Percentiles rank a stretch among this genome's conserved stretches.
Evolutionary conservation across 2,329 filamentous ascomycete genomes (phyloP).

Genomic region (Cladophialophora chaetospira): DNA sequence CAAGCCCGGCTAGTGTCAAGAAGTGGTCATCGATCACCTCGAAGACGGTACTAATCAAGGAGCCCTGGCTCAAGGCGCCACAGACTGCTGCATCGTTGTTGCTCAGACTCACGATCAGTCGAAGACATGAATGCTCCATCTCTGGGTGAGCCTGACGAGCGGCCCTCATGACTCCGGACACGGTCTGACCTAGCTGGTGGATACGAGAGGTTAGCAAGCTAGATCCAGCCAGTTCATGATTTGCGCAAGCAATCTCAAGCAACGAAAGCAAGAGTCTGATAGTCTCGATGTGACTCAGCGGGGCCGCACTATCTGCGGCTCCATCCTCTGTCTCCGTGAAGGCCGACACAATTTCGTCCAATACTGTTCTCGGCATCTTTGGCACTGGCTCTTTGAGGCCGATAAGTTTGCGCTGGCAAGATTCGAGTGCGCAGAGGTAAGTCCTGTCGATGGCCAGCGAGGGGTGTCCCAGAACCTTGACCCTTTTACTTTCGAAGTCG

Average conservation of each 20-base stretch:
- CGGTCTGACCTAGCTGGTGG: slow-evolving; percentile 17
- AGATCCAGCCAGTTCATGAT: slow-evolving; percentile 7
- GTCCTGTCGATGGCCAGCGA: slow-evolving; percentile 5
- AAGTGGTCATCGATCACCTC: slow-evolving; percentile 38
- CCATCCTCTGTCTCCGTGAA: slow-evolving; percentile 10
- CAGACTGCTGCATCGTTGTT: slow-evolving; percentile 76
- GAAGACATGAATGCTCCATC: slow-evolving; percentile 52
- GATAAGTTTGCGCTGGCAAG: slow-evolving; percentile 25
- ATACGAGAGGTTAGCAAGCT: slow-evolving; percentile 9
- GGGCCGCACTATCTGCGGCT: not conserved
- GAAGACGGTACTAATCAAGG: slow-evolving; percentile 42
- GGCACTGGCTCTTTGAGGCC: slow-evolving; percentile 18
- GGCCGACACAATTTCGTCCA: slow-evolving; percentile 15
- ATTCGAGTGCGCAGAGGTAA: slow-evolving; percentile 28
- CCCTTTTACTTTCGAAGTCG: slow-evolving; percentile 22
- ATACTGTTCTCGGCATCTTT: slow-evolving; percentile 4
- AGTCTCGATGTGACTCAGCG: slow-evolving; percentile 4
- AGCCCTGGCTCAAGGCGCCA: slow-evolving; percentile 60
- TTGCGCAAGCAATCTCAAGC: slow-evolving; percentile 24
- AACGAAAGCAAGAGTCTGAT: slow-evolving; percentile 23
- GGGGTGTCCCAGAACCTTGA: not conserved
- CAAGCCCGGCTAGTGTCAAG: slow-evolving; percentile 36
- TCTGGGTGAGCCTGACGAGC: slow-evolving; percentile 19
- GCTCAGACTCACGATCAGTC: slow-evolving; percentile 80
- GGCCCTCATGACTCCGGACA: slow-evolving; percentile 19